Evolutionary conservation across 164 flowering plant genomes (phyloP).

Genomic region (Vitis cinerea): DNA sequence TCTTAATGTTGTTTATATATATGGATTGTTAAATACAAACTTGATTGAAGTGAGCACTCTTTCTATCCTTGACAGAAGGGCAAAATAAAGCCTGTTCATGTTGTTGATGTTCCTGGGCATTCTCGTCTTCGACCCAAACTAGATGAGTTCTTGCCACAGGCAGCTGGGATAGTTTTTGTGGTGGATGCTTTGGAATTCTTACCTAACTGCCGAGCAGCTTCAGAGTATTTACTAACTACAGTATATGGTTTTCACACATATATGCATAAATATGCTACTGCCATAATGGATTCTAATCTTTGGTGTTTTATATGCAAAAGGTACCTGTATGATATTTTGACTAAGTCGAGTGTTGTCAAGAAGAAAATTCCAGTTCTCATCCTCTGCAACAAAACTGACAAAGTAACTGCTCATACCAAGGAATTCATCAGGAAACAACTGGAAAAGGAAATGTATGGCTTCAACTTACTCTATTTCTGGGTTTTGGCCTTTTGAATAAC

Average conservation of each 20-base stretch:
- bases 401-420: constrained; percentile 89
- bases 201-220: constrained; percentile 78
- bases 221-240: constrained; percentile 56
- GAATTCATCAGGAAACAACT: constrained; percentile 90
- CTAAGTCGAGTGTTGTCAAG: constrained; percentile 76
- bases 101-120: constrained; percentile 96
- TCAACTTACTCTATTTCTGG: neutral
- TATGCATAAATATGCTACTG: neutral
- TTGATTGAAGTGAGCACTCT: neutral
- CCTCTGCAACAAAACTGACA: constrained; percentile 92
- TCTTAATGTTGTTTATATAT: neutral
- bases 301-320: constrained; percentile 32
- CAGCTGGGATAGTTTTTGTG: constrained; percentile 84
- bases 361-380: constrained; percentile 74
- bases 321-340: constrained; percentile 90
- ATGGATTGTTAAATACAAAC: neutral
- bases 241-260: neutral
- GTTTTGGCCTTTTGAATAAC: neutral
- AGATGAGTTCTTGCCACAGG: constrained; percentile 82
- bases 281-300: neutral
- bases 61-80: constrained; percentile 27
- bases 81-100: constrained; percentile 58
- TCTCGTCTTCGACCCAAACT: constrained; percentile 86
- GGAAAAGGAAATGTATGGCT: constrained; percentile 88
- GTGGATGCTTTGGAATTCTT: constrained; percentile 92